Conservation (phyloP, 306 rosid genomes). For the Geum urbanum region DNA sequence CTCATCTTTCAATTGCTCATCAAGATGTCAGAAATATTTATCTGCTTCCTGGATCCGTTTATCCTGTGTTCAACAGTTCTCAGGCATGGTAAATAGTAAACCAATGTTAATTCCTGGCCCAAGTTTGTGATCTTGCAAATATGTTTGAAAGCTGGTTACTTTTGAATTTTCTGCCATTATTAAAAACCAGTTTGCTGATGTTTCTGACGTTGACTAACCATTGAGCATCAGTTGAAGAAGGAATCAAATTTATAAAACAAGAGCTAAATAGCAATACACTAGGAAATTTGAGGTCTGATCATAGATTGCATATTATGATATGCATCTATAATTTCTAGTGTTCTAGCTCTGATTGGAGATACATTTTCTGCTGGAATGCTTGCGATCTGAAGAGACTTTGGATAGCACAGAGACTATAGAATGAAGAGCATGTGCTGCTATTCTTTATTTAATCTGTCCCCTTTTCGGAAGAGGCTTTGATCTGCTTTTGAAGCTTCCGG, state of each 20-base stretch:
- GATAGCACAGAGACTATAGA: conserved; percentile 32
- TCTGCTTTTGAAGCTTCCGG: conserved; percentile 12
- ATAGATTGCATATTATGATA: background rate
- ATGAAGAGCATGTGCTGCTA: conserved; percentile 30
- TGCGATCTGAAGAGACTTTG: conserved; percentile 22
- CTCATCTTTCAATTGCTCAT: background rate
- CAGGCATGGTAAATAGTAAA: background rate
- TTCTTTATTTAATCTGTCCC: conserved; percentile 29
- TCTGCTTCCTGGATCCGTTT: background rate
- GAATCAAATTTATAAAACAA: background rate
- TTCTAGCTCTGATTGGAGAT: background rate
- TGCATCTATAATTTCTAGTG: background rate
- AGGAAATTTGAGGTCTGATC: background rate
- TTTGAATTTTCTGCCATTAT: background rate
- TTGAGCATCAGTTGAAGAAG: background rate
- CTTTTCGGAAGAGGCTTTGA: conserved; percentile 36
- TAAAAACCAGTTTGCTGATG: background rate
- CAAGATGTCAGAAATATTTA: too few relatives aligned
- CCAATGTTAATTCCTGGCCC: background rate
- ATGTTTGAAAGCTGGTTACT: background rate
- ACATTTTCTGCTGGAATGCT: conserved; percentile 7
- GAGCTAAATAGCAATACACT: background rate
- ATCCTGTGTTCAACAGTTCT: background rate
- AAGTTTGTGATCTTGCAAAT: background rate
- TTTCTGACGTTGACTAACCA: background rate